Percentiles rank a stretch among this genome's conserved stretches.
Evolutionary conservation across 1,284 basidiomycete species (phyloP).

Genomic region (Porogramme epimiltina): DNA sequence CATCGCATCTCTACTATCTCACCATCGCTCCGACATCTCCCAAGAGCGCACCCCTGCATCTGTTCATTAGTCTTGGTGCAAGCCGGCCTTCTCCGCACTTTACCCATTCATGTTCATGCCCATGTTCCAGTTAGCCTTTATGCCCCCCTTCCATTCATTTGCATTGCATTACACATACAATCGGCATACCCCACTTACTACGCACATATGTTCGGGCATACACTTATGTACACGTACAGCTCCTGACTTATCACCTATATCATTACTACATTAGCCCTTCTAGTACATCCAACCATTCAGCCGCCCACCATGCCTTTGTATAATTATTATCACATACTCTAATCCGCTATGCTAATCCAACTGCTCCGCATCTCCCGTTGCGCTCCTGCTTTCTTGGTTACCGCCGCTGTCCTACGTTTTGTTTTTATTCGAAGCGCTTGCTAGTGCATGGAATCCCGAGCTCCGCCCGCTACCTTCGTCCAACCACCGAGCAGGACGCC

Average conservation of each 20-base stretch:
- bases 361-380: not conserved
- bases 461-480: too few species aligned
- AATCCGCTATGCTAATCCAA: not conserved
- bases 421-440: too few species aligned
- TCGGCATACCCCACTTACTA: not conserved
- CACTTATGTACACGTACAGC: constrained; percentile 19
- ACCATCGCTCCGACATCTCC: not conserved
- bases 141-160: not conserved
- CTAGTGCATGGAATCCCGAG: too few species aligned
- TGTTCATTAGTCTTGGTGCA: too few species aligned
- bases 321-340: not conserved
- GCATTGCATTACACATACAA: not conserved
- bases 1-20: constrained; percentile 11
- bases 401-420: too few species aligned
- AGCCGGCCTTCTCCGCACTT: not conserved
- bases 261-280: constrained; percentile 14
- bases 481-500: too few species aligned
- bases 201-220: not conserved
- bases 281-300: constrained; percentile 1
- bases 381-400: not conserved
- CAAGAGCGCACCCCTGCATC: not conserved
- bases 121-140: not conserved
- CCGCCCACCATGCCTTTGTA: not conserved
- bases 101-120: not conserved
- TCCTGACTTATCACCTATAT: constrained; percentile 23